Conservation (phyloP, 768 basidiomycete species). For the Polyporus arcularius region DNA sequence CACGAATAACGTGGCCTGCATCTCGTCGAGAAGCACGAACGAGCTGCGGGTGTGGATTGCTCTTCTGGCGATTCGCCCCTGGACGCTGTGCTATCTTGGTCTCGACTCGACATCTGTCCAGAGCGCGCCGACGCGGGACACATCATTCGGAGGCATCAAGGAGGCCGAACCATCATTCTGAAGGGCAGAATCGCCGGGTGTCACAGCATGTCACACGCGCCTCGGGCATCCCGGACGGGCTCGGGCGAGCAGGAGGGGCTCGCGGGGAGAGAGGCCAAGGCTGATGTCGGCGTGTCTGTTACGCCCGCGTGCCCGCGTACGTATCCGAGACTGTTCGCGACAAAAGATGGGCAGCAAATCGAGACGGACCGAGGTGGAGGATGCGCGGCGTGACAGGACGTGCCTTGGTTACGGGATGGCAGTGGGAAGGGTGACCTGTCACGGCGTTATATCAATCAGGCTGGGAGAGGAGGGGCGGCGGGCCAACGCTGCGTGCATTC, state of each 20-base stretch:
- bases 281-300: neutral
- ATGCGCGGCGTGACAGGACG: neutral
- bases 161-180: neutral
- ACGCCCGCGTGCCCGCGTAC: neutral
- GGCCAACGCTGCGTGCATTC: conserved; percentile 24
- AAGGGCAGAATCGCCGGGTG: neutral
- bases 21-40: neutral
- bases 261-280: too few relatives aligned
- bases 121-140: neutral
- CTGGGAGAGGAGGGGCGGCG: neutral
- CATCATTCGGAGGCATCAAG: neutral
- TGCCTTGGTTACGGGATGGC: conserved; percentile 12
- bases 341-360: neutral
- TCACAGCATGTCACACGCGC: conserved; percentile 13
- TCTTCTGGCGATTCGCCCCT: neutral
- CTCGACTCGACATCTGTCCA: neutral
- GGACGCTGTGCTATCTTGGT: neutral
- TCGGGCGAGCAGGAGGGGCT: neutral
- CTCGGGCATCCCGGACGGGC: conserved; percentile 2
- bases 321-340: neutral
- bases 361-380: neutral
- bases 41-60: neutral
- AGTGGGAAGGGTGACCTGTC: conserved; percentile 17
- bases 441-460: conserved; percentile 18
- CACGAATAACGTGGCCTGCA: neutral